Evolutionary conservation across 805 yeast genomes (phyloP).

Genomic region (Myxozyma nipponensis): DNA sequence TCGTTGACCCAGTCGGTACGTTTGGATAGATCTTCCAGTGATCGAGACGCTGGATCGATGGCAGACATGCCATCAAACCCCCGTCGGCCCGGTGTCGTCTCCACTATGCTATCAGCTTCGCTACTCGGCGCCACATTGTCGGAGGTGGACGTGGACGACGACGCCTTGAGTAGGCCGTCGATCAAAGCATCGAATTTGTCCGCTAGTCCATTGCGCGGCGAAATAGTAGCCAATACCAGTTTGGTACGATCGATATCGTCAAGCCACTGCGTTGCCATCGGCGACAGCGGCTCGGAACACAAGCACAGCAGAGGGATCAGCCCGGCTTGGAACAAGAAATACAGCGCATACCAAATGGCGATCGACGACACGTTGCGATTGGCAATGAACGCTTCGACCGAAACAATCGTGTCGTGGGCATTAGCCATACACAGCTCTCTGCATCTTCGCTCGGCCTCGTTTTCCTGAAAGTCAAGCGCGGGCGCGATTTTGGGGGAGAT

Average conservation of each 20-base stretch:
- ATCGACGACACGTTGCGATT: slow-evolving; percentile 41
- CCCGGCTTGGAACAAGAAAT: slow-evolving; percentile 60
- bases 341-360: slow-evolving; percentile 61
- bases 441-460: slow-evolving; percentile 47
- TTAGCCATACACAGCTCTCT: slow-evolving; percentile 49
- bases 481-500: not conserved
- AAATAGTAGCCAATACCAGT: slow-evolving; percentile 38
- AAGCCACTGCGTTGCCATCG: slow-evolving; percentile 45
- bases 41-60: not conserved
- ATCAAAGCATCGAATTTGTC: slow-evolving; percentile 45
- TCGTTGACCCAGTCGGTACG: slow-evolving; percentile 27
- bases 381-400: slow-evolving; percentile 39
- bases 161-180: slow-evolving; percentile 38
- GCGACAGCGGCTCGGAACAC: slow-evolving; percentile 49
- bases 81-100: not conserved
- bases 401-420: slow-evolving; percentile 51
- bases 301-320: slow-evolving; percentile 54
- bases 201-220: slow-evolving; percentile 47
- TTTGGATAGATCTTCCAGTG: slow-evolving; percentile 21
- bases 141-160: not conserved
- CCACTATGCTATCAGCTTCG: not conserved
- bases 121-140: not conserved
- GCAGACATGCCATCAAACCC: not conserved
- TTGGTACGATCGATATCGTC: slow-evolving; percentile 45
- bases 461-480: slow-evolving; percentile 10